Conservation (phyloP, 768 basidiomycete genomes). For the Mycena kentingensis region DNA sequence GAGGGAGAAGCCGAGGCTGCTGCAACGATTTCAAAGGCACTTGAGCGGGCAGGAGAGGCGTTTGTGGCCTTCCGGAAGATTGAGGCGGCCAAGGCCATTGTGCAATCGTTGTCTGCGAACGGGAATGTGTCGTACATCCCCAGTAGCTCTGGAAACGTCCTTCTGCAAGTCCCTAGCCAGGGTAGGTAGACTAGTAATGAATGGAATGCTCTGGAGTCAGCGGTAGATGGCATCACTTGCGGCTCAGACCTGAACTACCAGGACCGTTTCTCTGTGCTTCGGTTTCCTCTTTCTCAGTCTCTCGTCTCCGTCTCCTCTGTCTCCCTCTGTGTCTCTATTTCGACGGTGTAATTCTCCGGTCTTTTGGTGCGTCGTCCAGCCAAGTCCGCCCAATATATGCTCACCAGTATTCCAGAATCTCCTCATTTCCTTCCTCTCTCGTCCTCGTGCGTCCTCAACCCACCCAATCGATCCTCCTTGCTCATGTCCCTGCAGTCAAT, state of each 20-base stretch:
- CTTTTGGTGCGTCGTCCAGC: constrained; percentile 50
- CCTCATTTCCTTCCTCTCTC: constrained; percentile 55
- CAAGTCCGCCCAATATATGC: constrained; percentile 22
- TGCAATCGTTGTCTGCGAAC: constrained; percentile 74
- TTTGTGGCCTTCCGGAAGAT: constrained; percentile 95
- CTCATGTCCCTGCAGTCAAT: constrained; percentile 26
- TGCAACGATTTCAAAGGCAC: constrained; percentile 82
- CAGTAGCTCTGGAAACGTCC: constrained; percentile 73
- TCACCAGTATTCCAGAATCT: constrained; percentile 43
- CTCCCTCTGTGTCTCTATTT: constrained; percentile 42
- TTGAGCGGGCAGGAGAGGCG: constrained; percentile 94
- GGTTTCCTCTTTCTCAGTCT: constrained; percentile 51
- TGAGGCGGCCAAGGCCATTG: constrained; percentile 98
- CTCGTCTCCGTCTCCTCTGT: constrained; percentile 40
- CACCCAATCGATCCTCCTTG: constrained; percentile 25
- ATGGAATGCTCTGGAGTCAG: neutral
- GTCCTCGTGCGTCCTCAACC: too few species aligned
- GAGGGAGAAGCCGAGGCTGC: constrained; percentile 99
- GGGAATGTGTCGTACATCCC: constrained; percentile 91
- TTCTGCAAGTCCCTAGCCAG: constrained; percentile 77
- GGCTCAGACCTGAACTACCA: constrained; percentile 7
- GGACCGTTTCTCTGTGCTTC: constrained; percentile 40
- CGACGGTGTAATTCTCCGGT: constrained; percentile 49
- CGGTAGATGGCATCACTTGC: neutral
- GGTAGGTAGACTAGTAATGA: constrained; percentile 40